These are phyloP conservation scores for Epithele typhae DNA, from an alignment of 768 basidiomycete species.

Conservation along the genomic window DNA sequence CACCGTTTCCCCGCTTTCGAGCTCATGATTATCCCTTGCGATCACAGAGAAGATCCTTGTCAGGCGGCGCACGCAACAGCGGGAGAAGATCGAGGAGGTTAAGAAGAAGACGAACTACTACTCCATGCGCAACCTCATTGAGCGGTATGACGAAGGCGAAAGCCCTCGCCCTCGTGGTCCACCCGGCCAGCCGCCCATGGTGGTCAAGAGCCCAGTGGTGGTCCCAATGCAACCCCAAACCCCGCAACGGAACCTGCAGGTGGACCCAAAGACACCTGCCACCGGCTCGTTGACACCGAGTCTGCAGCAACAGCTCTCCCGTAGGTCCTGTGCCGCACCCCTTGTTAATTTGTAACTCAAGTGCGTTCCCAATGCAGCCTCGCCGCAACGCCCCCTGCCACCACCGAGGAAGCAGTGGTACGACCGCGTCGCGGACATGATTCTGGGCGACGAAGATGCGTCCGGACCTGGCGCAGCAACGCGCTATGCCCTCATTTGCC, in stretches of 20 bases:
- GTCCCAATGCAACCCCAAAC: constrained; percentile 20
- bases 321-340: constrained; percentile 26
- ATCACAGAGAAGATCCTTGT: constrained; percentile 79
- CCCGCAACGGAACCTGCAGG: constrained; percentile 22
- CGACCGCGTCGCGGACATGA: constrained; percentile 82
- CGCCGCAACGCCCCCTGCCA: constrained; percentile 38
- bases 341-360: too few species aligned
- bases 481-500: constrained; percentile 84
- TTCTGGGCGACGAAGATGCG: constrained; percentile 71
- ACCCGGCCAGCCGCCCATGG: constrained; percentile 23
- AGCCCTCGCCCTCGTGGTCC: constrained; percentile 29
- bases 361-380: constrained; percentile 23
- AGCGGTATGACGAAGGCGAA: constrained; percentile 81
- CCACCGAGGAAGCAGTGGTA: constrained; percentile 74
- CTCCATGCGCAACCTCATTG: constrained; percentile 82
- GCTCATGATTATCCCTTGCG: too few species aligned
- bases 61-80: constrained; percentile 68
- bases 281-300: constrained; percentile 19
- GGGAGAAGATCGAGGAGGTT: constrained; percentile 87
- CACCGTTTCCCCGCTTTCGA: too few species aligned
- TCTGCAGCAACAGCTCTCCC: constrained; percentile 34
- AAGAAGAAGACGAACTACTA: constrained; percentile 99
- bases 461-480: constrained; percentile 32
- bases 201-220: constrained; percentile 32
- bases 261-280: constrained; percentile 18